Conservation (phyloP, 139 green algal genomes). For the Closterium sp. region DNA sequence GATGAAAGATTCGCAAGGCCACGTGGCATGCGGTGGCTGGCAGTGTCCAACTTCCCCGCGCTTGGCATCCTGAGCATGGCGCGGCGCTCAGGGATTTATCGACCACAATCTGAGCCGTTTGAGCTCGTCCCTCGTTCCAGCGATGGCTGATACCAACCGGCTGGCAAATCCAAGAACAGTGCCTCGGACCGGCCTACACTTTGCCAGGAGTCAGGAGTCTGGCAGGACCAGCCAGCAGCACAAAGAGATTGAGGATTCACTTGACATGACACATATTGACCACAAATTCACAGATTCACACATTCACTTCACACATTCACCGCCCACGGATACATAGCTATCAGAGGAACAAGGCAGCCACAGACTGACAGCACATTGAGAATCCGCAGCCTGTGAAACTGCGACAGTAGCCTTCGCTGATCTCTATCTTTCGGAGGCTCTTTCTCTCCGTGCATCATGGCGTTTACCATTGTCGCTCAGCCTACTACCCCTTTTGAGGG, state of each 20-base stretch:
- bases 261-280: too few species aligned
- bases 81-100: too few species aligned
- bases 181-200: too few species aligned
- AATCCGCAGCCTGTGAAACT: not conserved
- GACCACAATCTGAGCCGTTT: too few species aligned
- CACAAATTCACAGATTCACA: not conserved
- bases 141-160: too few species aligned
- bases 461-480: conserved; percentile 21
- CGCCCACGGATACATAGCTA: not conserved
- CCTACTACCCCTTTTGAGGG: conserved; percentile 89
- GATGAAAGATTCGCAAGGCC: not conserved
- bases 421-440: not conserved
- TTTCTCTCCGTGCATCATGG: not conserved
- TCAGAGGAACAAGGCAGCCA: not conserved
- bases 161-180: too few species aligned
- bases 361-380: not conserved
- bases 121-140: too few species aligned
- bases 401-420: not conserved
- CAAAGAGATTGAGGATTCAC: too few species aligned
- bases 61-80: too few species aligned
- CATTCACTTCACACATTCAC: not conserved
- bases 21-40: not conserved
- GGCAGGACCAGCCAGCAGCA: too few species aligned
- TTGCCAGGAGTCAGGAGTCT: too few species aligned
- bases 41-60: not conserved